A percentile compares a stretch with the other conserved stretches of the same genome.
phyloP scores from a whole-genome alignment of 129 eudicot species.

The Solidago caesia region DNA sequence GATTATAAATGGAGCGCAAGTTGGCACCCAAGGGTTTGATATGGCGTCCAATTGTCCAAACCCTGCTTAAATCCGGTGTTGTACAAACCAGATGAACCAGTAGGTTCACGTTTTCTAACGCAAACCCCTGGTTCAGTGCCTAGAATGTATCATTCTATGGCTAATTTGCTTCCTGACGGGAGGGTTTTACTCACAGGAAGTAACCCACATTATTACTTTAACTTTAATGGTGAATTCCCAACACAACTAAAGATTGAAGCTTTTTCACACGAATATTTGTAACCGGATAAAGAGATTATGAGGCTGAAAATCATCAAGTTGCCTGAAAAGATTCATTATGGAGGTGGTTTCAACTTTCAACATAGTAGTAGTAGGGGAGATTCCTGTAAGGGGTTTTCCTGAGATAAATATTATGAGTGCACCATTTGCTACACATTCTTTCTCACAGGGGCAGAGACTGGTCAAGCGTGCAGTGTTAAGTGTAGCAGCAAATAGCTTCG shows the following conservation, averaged over 20 bases:
- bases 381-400: constrained; percentile 50
- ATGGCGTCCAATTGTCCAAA: constrained; percentile 49
- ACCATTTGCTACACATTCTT: constrained; percentile 81
- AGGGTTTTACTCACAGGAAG: constrained; percentile 71
- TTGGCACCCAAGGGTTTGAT: constrained; percentile 74
- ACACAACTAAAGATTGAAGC: constrained; percentile 74
- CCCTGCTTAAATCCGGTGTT: constrained; percentile 68
- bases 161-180: constrained; percentile 75
- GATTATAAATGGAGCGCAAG: constrained; percentile 76
- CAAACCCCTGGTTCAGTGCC: constrained; percentile 53
- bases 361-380: constrained; percentile 40
- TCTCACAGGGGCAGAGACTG: constrained; percentile 77
- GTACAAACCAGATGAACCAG: constrained; percentile 55
- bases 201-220: constrained; percentile 66
- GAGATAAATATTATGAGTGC: constrained; percentile 79
- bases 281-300: constrained; percentile 36
- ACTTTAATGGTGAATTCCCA: constrained; percentile 49
- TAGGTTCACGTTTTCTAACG: constrained; percentile 59
- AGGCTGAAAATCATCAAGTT: constrained; percentile 40
- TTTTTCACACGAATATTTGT: constrained; percentile 67
- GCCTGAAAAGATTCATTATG: constrained; percentile 49
- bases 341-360: constrained; percentile 46
- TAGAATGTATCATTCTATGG: constrained; percentile 75
- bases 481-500: constrained; percentile 24
- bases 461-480: constrained; percentile 54